phyloP scores from a whole-genome alignment of 148 eudicot genomes.

The Chenopodium suecicum region DNA sequence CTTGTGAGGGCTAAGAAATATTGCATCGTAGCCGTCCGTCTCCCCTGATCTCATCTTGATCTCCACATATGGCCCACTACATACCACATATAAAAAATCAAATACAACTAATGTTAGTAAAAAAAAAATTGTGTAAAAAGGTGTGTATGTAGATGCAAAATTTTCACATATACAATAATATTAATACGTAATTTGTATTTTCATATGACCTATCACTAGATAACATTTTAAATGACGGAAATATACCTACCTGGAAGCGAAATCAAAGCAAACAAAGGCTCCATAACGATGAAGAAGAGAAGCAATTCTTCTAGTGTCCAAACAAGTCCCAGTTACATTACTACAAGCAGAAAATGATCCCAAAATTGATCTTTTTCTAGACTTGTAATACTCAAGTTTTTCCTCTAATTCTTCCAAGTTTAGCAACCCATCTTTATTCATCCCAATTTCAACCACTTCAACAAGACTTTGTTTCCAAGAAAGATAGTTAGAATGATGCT shows the following conservation, averaged over 20 bases:
- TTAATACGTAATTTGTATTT: too few relatives aligned
- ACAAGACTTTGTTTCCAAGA: slow-evolving; percentile 35
- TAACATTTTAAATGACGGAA: too few relatives aligned
- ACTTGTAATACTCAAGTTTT: slow-evolving; percentile 12
- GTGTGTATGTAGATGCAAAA: too few relatives aligned
- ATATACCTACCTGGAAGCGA: slow-evolving; percentile 45
- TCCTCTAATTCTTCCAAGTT: slow-evolving; percentile 16
- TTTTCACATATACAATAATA: too few relatives aligned
- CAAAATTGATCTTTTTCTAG: slow-evolving; percentile 25
- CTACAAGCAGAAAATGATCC: slow-evolving; percentile 45
- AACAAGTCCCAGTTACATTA: slow-evolving; percentile 37
- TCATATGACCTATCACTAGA: too few relatives aligned
- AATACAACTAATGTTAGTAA: too few relatives aligned
- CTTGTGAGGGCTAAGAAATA: slow-evolving; percentile 49
- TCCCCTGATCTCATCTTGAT: slow-evolving; percentile 49
- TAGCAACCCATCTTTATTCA: slow-evolving; percentile 23
- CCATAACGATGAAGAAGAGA: slow-evolving; percentile 43
- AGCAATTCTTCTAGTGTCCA: slow-evolving; percentile 44
- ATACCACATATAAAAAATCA: neutral
- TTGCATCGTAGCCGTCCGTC: slow-evolving; percentile 46
- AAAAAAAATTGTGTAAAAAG: too few relatives aligned
- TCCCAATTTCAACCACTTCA: slow-evolving; percentile 33
- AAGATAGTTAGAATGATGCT: slow-evolving; percentile 36
- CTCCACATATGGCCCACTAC: slow-evolving; percentile 50
- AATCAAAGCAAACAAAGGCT: slow-evolving; percentile 55